Conservation (phyloP, 2,329 filamentous ascomycete species). For the Claviceps digitariae region DNA sequence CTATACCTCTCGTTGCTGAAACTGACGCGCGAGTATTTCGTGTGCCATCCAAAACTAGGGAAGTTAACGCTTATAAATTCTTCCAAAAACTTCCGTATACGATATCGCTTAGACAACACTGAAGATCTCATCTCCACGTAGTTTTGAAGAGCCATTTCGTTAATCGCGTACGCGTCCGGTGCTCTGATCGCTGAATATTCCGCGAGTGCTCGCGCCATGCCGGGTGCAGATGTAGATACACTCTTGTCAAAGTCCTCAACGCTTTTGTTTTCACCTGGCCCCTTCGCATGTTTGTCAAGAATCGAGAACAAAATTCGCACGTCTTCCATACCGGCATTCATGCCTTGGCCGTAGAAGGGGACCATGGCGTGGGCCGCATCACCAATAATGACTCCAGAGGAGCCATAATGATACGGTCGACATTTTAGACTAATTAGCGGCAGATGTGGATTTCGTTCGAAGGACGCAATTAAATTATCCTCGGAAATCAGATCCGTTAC, state of each 20-base stretch:
- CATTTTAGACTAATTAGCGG: slow-evolving; percentile 92
- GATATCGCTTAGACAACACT: slow-evolving; percentile 65
- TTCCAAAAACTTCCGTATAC: slow-evolving; percentile 72
- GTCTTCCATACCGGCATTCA: slow-evolving; percentile 94
- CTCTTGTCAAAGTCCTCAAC: slow-evolving; percentile 19
- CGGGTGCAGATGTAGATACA: slow-evolving; percentile 32
- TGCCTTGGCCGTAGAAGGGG: slow-evolving; percentile 94
- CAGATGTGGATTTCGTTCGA: slow-evolving; percentile 71
- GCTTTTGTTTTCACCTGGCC: slow-evolving; percentile 28
- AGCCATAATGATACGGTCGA: slow-evolving; percentile 67
- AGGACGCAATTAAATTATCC: slow-evolving; percentile 57
- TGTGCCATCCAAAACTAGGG: slow-evolving; percentile 73
- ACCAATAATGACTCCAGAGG: slow-evolving; percentile 71
- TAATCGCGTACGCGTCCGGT: slow-evolving; percentile 77
- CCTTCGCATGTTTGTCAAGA: slow-evolving; percentile 52
- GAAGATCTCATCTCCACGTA: slow-evolving; percentile 88
- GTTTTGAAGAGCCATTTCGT: slow-evolving; percentile 80
- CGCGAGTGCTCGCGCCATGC: slow-evolving; percentile 51
- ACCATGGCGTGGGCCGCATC: slow-evolving; percentile 97
- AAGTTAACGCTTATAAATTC: slow-evolving; percentile 67
- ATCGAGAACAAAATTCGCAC: slow-evolving; percentile 76
- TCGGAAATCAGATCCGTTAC: slow-evolving; percentile 60
- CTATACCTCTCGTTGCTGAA: slow-evolving; percentile 90
- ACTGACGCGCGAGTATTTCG: slow-evolving; percentile 82
- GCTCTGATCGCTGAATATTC: slow-evolving; percentile 64